Conservation (phyloP, 73 alveolate genomes). For the Tetrahymena thermophila region DNA sequence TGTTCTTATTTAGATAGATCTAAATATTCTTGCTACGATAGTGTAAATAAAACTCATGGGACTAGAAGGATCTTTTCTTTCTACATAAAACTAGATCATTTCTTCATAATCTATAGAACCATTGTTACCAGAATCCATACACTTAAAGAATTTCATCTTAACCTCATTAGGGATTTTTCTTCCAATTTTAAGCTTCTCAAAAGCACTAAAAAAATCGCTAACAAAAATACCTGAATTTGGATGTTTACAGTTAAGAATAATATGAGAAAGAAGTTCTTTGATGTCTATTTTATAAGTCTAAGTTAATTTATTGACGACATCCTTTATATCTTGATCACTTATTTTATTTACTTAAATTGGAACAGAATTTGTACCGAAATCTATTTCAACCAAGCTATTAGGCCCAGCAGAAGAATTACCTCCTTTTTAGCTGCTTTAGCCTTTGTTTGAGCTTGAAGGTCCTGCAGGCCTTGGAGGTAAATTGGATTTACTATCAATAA, state of each 20-base stretch:
- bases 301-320: not conserved
- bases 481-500: not conserved
- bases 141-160: slow-evolving; percentile 19
- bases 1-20: slow-evolving; percentile 14
- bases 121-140: slow-evolving; percentile 20
- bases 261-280: not conserved
- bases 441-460: not conserved
- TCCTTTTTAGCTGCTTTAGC: not conserved
- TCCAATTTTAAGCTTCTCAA: not conserved
- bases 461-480: slow-evolving; percentile 1
- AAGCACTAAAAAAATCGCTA: not conserved
- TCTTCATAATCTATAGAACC: slow-evolving; percentile 44
- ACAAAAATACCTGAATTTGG: not conserved
- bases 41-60: slow-evolving; percentile 4
- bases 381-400: not conserved
- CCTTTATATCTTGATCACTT: not conserved
- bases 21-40: slow-evolving; percentile 11
- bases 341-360: not conserved
- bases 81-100: slow-evolving; percentile 14
- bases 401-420: not conserved
- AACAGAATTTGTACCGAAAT: not conserved
- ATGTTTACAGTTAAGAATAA: not conserved
- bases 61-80: slow-evolving; percentile 9
- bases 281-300: not conserved
- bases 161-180: slow-evolving; percentile 24